These are phyloP conservation scores for Bonnemaisonia californica DNA, from an alignment of 31 red algal species.

Conservation along the genomic window DNA sequence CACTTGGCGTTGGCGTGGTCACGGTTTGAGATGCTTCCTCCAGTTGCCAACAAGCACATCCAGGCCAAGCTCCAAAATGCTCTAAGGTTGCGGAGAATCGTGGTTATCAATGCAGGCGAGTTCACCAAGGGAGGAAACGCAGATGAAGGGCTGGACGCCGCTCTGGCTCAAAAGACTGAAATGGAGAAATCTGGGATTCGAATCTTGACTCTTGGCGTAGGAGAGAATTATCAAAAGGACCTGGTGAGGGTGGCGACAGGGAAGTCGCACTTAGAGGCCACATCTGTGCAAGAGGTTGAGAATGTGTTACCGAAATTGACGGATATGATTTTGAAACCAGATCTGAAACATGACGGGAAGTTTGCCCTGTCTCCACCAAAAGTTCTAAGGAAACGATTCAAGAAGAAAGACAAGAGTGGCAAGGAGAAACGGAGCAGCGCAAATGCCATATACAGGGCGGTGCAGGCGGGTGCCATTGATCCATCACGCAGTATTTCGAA, in stretches of 20 bases:
- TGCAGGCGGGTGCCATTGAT: conserved; percentile 30
- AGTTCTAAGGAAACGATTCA: conserved; percentile 24
- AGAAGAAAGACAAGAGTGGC: conserved; percentile 14
- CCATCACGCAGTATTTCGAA: conserved; percentile 30
- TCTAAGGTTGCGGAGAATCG: conserved; percentile 33
- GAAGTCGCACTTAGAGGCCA: conserved; percentile 33
- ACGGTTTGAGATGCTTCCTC: conserved; percentile 63
- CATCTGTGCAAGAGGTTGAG: conserved; percentile 20
- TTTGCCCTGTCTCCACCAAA: conserved; percentile 4
- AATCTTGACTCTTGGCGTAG: conserved; percentile 51
- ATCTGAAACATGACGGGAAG: conserved; percentile 33
- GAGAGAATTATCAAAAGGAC: conserved; percentile 17
- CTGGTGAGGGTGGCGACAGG: conserved; percentile 43
- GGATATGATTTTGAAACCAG: conserved; percentile 42
- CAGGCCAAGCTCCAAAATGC: conserved; percentile 51
- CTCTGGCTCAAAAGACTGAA: conserved; percentile 26
- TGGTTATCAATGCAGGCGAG: conserved; percentile 61
- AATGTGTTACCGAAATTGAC: conserved; percentile 6
- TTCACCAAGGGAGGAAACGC: conserved; percentile 50
- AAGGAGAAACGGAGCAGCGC: conserved; percentile 39
- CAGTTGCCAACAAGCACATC: conserved; percentile 50
- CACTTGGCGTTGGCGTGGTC: conserved; percentile 61
- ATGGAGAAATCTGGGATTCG: conserved; percentile 56
- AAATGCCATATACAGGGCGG: conserved; percentile 33
- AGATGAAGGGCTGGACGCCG: conserved; percentile 34